phyloP scores from a whole-genome alignment of 2,329 filamentous ascomycete genomes.

The Pseudohalonectria lignicola region DNA sequence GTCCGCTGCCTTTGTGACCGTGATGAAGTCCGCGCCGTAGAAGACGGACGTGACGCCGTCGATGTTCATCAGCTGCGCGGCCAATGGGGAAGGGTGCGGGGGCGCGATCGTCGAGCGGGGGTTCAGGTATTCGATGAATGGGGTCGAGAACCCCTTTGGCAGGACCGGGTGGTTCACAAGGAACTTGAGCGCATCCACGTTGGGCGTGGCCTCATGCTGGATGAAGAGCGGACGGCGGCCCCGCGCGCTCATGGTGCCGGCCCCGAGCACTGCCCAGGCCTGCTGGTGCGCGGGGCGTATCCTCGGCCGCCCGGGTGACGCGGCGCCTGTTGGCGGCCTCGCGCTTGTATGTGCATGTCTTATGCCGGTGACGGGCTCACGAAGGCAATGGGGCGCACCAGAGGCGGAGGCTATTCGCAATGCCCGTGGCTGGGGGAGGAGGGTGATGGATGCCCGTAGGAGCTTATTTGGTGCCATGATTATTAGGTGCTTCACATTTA shows the following conservation, averaged over 20 bases:
- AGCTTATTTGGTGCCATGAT: conserved; percentile 15
- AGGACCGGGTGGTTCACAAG: conserved; percentile 81
- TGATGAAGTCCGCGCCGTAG: conserved; percentile 93
- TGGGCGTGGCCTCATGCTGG: conserved; percentile 90
- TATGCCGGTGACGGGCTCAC: conserved; percentile 13
- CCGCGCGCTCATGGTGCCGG: conserved; percentile 11
- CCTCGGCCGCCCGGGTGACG: conserved; percentile 14
- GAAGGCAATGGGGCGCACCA: too few species aligned
- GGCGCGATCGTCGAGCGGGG: conserved; percentile 81
- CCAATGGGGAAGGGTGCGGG: conserved; percentile 83
- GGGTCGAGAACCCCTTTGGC: conserved; percentile 57
- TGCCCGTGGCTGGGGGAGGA: conserved; percentile 9
- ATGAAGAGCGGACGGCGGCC: conserved; percentile 80
- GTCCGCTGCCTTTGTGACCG: conserved; percentile 80
- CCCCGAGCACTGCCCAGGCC: conserved; percentile 7
- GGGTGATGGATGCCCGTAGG: conserved; percentile 7
- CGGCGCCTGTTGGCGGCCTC: conserved; percentile 10
- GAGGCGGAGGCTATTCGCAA: background rate
- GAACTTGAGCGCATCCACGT: conserved; percentile 94
- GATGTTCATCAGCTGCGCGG: conserved; percentile 81
- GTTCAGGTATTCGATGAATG: conserved; percentile 85
- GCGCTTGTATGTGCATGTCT: conserved; percentile 15
- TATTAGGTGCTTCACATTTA: too few species aligned
- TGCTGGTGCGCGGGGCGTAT: conserved; percentile 6
- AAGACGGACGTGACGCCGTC: conserved; percentile 94